Conservation (phyloP, 129 eudicot species). For the Scalesia atractyloides region DNA sequence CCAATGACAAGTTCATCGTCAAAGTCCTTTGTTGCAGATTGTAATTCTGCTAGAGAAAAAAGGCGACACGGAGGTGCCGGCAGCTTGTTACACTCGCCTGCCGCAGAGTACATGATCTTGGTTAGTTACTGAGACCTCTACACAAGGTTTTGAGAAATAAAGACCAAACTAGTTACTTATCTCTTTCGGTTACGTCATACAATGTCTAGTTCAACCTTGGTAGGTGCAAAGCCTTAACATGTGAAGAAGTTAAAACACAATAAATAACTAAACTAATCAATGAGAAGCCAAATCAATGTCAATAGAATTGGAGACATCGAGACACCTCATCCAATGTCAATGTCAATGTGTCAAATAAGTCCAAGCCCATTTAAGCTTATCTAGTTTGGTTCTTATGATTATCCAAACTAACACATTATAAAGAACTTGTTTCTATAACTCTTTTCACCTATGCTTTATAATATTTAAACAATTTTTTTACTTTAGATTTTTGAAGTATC, state of each 20-base stretch:
- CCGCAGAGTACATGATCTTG: background rate
- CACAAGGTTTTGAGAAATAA: background rate
- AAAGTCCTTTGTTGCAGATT: slow-evolving; percentile 12
- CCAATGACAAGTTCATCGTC: slow-evolving; percentile 30
- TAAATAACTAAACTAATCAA: too few relatives aligned
- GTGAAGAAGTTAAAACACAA: background rate
- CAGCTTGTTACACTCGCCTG: background rate
- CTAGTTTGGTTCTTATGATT: too few relatives aligned
- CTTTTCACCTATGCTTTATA: too few relatives aligned
- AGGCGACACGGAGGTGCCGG: slow-evolving; percentile 6
- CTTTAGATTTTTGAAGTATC: too few relatives aligned
- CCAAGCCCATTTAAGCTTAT: too few relatives aligned
- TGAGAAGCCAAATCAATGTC: background rate
- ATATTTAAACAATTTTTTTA: too few relatives aligned
- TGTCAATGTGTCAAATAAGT: too few relatives aligned
- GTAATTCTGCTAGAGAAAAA: background rate
- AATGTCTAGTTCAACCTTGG: background rate
- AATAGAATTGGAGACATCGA: background rate
- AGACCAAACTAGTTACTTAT: background rate
- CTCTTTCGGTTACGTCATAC: background rate
- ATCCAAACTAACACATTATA: too few relatives aligned
- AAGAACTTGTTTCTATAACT: too few relatives aligned
- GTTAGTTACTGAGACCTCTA: background rate
- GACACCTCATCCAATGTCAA: too few relatives aligned
- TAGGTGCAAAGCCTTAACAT: background rate